Evolutionary conservation across 352 stramenopile genomes (phyloP).

Genomic region (Phytophthora aleatoria): DNA sequence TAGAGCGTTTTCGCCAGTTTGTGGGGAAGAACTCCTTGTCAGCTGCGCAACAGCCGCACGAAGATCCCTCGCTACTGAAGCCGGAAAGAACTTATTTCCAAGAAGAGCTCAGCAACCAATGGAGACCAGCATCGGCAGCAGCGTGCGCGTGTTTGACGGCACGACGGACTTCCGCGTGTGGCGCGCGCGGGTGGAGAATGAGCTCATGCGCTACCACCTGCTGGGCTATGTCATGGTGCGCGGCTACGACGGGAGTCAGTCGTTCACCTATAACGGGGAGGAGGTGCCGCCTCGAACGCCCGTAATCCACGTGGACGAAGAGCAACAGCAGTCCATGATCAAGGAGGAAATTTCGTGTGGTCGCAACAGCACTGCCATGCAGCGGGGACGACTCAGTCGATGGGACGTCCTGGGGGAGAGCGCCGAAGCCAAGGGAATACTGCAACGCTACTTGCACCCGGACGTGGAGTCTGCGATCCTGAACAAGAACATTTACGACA

Average conservation of each 20-base stretch:
- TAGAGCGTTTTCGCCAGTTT: conserved; percentile 2
- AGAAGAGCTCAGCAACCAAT: conserved; percentile 5
- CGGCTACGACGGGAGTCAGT: conserved; percentile 53
- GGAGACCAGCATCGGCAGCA: conserved; percentile 18
- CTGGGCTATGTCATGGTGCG: conserved; percentile 52
- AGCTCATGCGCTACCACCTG: conserved; percentile 56
- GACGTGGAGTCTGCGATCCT: conserved; percentile 53
- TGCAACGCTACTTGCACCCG: conserved; percentile 51
- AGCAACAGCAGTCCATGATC: conserved; percentile 14
- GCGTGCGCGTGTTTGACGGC: conserved; percentile 44
- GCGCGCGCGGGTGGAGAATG: conserved; percentile 52
- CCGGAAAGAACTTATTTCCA: too few species aligned
- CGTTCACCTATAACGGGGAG: conserved; percentile 48
- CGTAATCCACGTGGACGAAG: conserved; percentile 30
- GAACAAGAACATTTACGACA: conserved; percentile 60
- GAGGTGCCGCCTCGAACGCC: conserved; percentile 40
- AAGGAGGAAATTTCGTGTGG: conserved; percentile 31
- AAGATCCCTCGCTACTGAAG: not conserved
- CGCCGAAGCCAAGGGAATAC: conserved; percentile 52
- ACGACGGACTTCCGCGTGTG: conserved; percentile 52
- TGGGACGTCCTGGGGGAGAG: conserved; percentile 47
- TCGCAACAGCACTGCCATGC: not conserved
- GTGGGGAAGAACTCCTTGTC: not conserved
- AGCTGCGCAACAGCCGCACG: not conserved
- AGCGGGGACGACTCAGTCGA: conserved; percentile 33